Evolutionary conservation across 495 filamentous ascomycete species (phyloP).

Genomic region (Cercophora sp.): DNA sequence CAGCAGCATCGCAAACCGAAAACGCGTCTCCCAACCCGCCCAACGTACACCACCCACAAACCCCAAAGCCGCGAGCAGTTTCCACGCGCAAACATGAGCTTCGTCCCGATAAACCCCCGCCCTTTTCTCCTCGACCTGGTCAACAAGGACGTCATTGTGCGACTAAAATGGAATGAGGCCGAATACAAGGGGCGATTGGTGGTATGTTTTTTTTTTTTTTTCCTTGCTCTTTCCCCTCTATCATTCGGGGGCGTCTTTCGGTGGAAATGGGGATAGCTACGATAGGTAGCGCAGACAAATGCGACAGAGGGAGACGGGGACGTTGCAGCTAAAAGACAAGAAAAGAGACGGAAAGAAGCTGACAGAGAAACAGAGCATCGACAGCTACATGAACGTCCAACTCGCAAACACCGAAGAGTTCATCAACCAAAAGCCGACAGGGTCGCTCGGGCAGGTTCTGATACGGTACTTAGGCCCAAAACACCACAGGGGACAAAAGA

Average conservation of each 20-base stretch:
- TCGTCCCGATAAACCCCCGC: slow-evolving; percentile 33
- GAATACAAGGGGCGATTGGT: slow-evolving; percentile 93
- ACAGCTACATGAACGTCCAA: slow-evolving; percentile 99
- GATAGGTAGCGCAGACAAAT: too few species aligned
- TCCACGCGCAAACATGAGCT: slow-evolving; percentile 20
- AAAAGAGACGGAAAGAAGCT: too few species aligned
- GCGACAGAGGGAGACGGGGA: too few species aligned
- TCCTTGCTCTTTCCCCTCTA: neutral
- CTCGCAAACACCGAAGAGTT: slow-evolving; percentile 85
- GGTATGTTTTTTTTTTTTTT: slow-evolving; percentile 22
- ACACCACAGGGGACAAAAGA: too few species aligned
- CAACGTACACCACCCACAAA: too few species aligned
- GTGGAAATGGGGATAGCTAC: too few species aligned
- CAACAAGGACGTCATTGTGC: slow-evolving; percentile 83
- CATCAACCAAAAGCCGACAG: slow-evolving; percentile 82
- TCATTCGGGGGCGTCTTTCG: too few species aligned
- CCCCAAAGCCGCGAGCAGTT: too few species aligned
- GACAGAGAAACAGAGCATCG: slow-evolving; percentile 65
- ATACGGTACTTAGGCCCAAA: too few species aligned
- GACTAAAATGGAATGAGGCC: slow-evolving; percentile 95
- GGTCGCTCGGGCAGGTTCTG: slow-evolving; percentile 79
- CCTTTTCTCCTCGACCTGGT: slow-evolving; percentile 47
- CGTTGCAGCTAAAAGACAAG: too few species aligned
- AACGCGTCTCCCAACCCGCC: too few species aligned
- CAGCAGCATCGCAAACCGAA: too few species aligned